Percentiles rank a stretch among this genome's conserved stretches.
Conservation (phyloP, 257 asterid species). For the Thymus quinquecostatus region DNA sequence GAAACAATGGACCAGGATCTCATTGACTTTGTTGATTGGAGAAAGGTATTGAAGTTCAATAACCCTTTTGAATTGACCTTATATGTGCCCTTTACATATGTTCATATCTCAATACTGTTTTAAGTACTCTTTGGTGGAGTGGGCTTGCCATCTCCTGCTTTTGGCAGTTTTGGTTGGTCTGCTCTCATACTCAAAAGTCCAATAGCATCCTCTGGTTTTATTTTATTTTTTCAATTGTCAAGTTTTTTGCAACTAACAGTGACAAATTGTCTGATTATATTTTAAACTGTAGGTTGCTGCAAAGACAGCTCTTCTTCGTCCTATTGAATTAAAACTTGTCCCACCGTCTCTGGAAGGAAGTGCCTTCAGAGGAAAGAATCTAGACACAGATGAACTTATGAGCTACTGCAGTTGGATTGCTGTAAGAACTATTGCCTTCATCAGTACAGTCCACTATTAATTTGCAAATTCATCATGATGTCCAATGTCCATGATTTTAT, state of each 20-base stretch:
- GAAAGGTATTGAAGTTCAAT: slow-evolving; percentile 60
- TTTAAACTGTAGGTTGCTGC: slow-evolving; percentile 81
- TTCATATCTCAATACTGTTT: slow-evolving; percentile 2
- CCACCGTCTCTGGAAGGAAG: slow-evolving; percentile 91
- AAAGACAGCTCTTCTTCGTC: slow-evolving; percentile 94
- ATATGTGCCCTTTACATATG: slow-evolving; percentile 11
- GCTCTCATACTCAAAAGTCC: slow-evolving; percentile 6
- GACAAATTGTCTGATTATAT: slow-evolving; percentile 23
- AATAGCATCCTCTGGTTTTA: background rate
- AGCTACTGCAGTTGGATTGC: slow-evolving; percentile 99
- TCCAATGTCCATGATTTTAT: slow-evolving; percentile 23
- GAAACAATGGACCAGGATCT: slow-evolving; percentile 93
- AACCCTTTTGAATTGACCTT: slow-evolving; percentile 16
- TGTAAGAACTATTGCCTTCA: slow-evolving; percentile 57
- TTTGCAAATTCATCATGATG: slow-evolving; percentile 23
- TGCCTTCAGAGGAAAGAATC: slow-evolving; percentile 86
- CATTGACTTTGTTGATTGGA: slow-evolving; percentile 85
- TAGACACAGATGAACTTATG: slow-evolving; percentile 93
- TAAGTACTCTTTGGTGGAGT: slow-evolving; percentile 12
- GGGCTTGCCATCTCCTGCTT: slow-evolving; percentile 20
- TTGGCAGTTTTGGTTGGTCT: slow-evolving; percentile 11
- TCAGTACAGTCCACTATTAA: slow-evolving; percentile 12
- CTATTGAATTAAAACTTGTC: slow-evolving; percentile 78
- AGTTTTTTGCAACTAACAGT: slow-evolving; percentile 26
- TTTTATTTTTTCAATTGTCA: slow-evolving; percentile 6